Evolutionary conservation across 176 grass and related monocot species (phyloP), one percentile per base, ranked within the genome.

Genomic region (Eremochloa ophiuroides): DNA sequence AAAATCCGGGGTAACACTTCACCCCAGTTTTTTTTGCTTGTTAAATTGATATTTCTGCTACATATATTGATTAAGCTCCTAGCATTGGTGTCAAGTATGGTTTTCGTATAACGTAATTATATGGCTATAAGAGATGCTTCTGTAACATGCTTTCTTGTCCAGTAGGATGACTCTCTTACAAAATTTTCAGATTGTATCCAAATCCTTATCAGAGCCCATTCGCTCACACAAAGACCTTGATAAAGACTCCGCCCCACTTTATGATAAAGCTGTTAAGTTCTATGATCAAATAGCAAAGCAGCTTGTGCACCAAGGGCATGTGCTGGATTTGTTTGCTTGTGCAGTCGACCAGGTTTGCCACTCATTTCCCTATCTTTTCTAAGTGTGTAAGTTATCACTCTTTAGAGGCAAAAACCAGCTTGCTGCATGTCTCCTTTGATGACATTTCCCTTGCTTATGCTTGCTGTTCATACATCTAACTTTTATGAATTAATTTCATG

Each of bases 321-420:
- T 98, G 42, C 80, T 98, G 75, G 95, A 98, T 93, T 83, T 98
- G 77, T 98, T 98, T 90, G 95, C 95, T 47, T 98, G 95, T 91
- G 92, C 95, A 71, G 92, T 89, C 1, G 92, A 98, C 51, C 92
- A 98, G 95, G 95, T 94, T 81, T 75, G 71, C 87, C 79, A 39
- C 53, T 84, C 79, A 37, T 78, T 75, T 73, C 16, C 41, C 2
- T 37, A 25, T 28, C 89, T 67, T n/a, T 93, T 70, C 42, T 67
- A 14, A 77, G 8, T 26, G 30, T 69, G 69, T 15, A 77, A 80
- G 46, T 20, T 2, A 44, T 56, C 82, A 47, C 34, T 37, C 65
- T 78, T 65, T 73, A 38, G 43, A 31, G 38, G 62, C 27, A 74
- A 72, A 66, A 60, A 48, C 43, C 12, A 41, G n/a, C 46, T 67